A percentile compares a stretch with the other conserved stretches of the same genome.
Conservation (phyloP, 805 yeast species). For the Grigorovia humatica region DNA sequence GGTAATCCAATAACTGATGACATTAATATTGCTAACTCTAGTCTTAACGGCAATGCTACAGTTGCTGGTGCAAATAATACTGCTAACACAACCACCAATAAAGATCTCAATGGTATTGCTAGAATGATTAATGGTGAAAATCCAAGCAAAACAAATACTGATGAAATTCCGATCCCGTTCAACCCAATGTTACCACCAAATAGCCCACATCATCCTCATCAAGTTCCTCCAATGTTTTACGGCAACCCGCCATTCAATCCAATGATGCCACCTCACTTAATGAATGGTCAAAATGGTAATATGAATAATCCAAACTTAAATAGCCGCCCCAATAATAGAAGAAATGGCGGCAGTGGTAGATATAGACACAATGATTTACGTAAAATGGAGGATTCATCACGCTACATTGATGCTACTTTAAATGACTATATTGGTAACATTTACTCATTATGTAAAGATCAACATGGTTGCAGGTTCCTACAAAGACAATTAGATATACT, state of each 20-base stretch:
- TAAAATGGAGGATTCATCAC: conserved; percentile 52
- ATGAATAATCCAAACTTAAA: conserved; percentile 7
- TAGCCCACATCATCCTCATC: conserved; percentile 10
- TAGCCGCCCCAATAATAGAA: conserved; percentile 1
- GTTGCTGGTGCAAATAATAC: conserved; percentile 1
- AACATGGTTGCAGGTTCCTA: conserved; percentile 89
- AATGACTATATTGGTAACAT: conserved; percentile 65
- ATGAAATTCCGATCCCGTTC: conserved; percentile 6
- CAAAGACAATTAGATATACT: conserved; percentile 74
- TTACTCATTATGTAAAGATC: conserved; percentile 80
- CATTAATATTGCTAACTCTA: neutral
- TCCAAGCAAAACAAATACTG: neutral
- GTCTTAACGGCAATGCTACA: neutral
- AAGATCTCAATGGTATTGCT: neutral
- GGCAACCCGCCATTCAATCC: conserved; percentile 22
- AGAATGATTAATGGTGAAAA: neutral
- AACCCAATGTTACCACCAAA: conserved; percentile 14
- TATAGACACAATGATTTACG: conserved; percentile 9
- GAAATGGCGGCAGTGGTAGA: conserved; percentile 2
- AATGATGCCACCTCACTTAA: conserved; percentile 17
- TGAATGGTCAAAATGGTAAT: conserved; percentile 5
- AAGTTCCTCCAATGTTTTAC: conserved; percentile 26
- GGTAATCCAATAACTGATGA: conserved; percentile 1
- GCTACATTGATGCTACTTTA: conserved; percentile 55
- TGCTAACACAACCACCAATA: neutral